Conservation (phyloP, 75 land plant species). For the Pinus albicaulis region DNA sequence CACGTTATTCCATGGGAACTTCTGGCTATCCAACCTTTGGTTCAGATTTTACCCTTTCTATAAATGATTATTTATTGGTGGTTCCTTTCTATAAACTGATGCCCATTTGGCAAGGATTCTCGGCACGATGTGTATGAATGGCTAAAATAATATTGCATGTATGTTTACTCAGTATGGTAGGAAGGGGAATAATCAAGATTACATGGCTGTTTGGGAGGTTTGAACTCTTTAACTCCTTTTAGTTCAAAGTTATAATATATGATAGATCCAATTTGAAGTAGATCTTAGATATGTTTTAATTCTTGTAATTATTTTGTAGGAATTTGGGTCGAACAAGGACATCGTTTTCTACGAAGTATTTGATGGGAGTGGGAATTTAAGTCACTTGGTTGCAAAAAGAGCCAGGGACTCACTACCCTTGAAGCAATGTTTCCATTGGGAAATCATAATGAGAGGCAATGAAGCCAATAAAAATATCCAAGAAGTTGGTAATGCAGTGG, state of each 20-base stretch:
- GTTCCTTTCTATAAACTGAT: too few relatives aligned
- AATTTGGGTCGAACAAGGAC: slow-evolving; percentile 57
- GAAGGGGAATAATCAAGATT: slow-evolving; percentile 89
- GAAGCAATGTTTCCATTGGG: slow-evolving; percentile 56
- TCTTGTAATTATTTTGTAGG: slow-evolving; percentile 23
- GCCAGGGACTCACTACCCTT: slow-evolving; percentile 72
- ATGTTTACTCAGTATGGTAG: slow-evolving; percentile 78
- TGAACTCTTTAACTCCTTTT: slow-evolving; percentile 7
- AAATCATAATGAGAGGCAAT: slow-evolving; percentile 10
- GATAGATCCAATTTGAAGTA: neutral
- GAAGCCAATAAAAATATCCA: neutral
- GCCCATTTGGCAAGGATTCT: slow-evolving; percentile 45
- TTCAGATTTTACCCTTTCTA: too few relatives aligned
- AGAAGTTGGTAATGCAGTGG: neutral
- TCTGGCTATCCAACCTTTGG: too few relatives aligned
- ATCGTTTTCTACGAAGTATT: slow-evolving; percentile 85
- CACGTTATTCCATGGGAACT: too few relatives aligned
- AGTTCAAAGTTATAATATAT: too few relatives aligned
- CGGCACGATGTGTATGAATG: slow-evolving; percentile 64
- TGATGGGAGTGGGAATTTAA: slow-evolving; percentile 88
- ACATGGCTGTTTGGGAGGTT: slow-evolving; percentile 96
- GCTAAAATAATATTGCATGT: slow-evolving; percentile 53
- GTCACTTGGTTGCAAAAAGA: slow-evolving; percentile 74
- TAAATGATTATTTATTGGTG: too few relatives aligned
- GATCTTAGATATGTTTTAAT: neutral